A percentile compares a stretch with the other conserved stretches of the same genome.
phyloP scores from a whole-genome alignment of 2,329 filamentous ascomycete species.

The Paraconiothyrium brasiliense region DNA sequence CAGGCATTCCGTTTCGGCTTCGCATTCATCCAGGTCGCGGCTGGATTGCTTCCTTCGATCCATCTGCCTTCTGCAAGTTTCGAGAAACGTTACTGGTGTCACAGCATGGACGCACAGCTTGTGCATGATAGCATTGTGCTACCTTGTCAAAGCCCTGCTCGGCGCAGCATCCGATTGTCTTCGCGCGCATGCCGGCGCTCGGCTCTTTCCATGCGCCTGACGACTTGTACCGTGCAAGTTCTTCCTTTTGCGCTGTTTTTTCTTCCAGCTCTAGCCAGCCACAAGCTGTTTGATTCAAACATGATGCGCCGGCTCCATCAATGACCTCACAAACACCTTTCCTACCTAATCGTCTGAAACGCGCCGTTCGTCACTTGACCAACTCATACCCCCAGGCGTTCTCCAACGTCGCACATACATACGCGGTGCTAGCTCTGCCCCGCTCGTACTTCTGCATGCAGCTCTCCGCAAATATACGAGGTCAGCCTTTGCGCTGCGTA shows the following conservation, averaged over 20 bases:
- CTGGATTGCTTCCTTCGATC: not conserved
- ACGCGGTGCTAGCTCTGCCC: not conserved
- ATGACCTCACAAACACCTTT: not conserved
- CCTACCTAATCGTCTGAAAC: not conserved
- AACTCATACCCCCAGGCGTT: not conserved
- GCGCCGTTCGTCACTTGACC: not conserved
- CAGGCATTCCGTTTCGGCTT: not conserved
- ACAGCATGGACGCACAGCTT: not conserved
- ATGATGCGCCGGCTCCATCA: not conserved
- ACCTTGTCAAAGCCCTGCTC: not conserved
- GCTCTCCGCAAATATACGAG: too few species aligned
- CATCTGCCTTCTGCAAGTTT: not conserved
- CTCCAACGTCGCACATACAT: not conserved
- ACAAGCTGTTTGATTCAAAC: not conserved
- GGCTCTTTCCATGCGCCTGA: too few species aligned
- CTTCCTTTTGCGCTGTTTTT: not conserved
- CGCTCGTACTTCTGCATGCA: not conserved
- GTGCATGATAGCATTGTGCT: not conserved
- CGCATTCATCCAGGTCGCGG: not conserved
- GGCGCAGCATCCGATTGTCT: slow-evolving; percentile 1
- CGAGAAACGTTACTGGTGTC: not conserved
- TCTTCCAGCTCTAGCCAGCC: not conserved
- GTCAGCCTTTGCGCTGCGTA: not conserved
- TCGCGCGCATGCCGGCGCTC: too few species aligned
- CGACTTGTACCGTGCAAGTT: too few species aligned